Evolutionary conservation across 2,329 filamentous ascomycete genomes (phyloP), one percentile per base, ranked within the genome.

Genomic region (Cladophialophora chaetospira): DNA sequence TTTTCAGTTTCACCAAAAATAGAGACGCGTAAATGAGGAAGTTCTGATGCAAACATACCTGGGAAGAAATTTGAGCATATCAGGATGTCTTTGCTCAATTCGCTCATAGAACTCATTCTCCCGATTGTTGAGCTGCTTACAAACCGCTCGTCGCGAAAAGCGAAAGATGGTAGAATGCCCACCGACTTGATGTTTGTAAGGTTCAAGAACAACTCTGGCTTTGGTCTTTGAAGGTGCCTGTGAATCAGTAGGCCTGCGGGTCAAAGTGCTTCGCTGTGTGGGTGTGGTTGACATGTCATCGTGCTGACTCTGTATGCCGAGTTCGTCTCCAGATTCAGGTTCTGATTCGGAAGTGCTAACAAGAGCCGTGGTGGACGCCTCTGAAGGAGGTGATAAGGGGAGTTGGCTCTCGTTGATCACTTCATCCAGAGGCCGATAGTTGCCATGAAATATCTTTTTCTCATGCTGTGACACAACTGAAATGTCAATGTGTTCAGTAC

Each of bases 61-160:
- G 63, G 94, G 94, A 63, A 99, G 80, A 70, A 97, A 99, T 38
- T 88, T 85, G 58, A 99, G 77, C 67, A 99, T 81, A 69, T 96
- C 88, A 63, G 91, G 89, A 73, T 99, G 93, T 65, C 90, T 85
- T 68, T 85, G 86, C 77, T 99, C 94, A 67, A 97, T 90, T 53
- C 88, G 94, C 74, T 99, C 94, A 73, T 99, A 99, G 71, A 99
- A 99, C 74, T 96, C 91, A 73, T 99, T 99, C 71, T 99, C 94
- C 68, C 93, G 84, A 71, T 96, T 99, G 73, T 96, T 99, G 69
- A 99, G 82, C 75, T 97, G 91, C 75, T 99, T 99, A 80, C 94
- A 99, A 9, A 99, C 92, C 54, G 94, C 94, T 67, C 92, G 85
- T 64, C 91, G 87, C 15, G 94, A 97, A 70, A 99, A 97, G 38